These are phyloP conservation scores for Verticillium zaregamsianum DNA, from an alignment of 2,329 filamentous ascomycete genomes.

Conservation along the genomic window DNA sequence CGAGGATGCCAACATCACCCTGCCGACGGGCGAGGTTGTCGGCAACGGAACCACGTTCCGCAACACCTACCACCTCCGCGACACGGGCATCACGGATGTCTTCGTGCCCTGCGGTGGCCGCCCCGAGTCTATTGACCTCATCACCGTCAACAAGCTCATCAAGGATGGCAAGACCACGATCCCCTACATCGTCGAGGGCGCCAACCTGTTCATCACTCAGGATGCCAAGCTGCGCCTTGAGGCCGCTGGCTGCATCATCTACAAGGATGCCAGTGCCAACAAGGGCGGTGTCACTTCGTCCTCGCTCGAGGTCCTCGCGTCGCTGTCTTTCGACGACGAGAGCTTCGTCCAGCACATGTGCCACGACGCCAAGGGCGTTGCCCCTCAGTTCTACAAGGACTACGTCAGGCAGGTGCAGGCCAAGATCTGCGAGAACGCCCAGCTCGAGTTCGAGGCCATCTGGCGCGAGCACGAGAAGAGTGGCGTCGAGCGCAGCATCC, in stretches of 20 bases:
- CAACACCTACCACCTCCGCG: constrained; percentile 92
- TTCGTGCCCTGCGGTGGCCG: constrained; percentile 97
- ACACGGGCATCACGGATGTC: constrained; percentile 70
- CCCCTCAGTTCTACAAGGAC: constrained; percentile 84
- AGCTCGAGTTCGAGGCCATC: constrained; percentile 95
- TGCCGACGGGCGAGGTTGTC: constrained; percentile 82
- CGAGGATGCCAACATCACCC: constrained; percentile 83
- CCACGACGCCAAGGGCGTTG: constrained; percentile 64
- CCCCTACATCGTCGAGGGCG: constrained; percentile 95
- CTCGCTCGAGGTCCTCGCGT: constrained; percentile 91
- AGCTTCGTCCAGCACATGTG: constrained; percentile 95
- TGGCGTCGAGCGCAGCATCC: constrained; percentile 72
- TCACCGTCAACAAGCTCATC: constrained; percentile 82
- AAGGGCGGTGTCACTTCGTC: constrained; percentile 98
- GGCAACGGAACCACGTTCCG: constrained; percentile 93
- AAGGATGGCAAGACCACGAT: constrained; percentile 81
- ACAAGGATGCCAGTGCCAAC: constrained; percentile 98
- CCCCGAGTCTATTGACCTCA: constrained; percentile 92
- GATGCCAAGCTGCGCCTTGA: constrained; percentile 95
- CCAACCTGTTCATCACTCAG: constrained; percentile 98
- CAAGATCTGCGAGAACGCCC: constrained; percentile 86
- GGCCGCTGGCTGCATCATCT: constrained; percentile 88
- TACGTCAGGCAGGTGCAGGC: constrained; percentile 92
- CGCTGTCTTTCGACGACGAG: constrained; percentile 86
- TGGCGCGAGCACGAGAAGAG: constrained; percentile 91